These are phyloP conservation scores for Bimuria novae-zelandiae DNA, from an alignment of 2,329 filamentous ascomycete species.

Conservation along the genomic window DNA sequence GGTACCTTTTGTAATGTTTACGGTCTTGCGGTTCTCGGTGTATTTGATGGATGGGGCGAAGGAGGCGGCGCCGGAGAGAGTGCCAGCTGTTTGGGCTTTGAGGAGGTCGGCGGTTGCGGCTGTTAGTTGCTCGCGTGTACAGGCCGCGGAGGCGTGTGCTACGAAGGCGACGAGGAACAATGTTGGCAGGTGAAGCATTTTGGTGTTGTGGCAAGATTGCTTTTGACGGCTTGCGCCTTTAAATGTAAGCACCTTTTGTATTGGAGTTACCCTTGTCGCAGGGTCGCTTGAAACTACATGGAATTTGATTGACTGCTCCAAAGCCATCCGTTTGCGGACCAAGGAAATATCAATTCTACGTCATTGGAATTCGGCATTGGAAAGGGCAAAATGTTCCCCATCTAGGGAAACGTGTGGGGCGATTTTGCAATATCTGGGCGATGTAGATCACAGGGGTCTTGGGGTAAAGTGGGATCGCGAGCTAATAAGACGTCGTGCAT, in stretches of 20 bases:
- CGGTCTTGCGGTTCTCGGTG: constrained; percentile 32
- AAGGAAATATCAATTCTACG: background rate
- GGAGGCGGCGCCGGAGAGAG: constrained; percentile 3
- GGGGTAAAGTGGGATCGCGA: too few species aligned
- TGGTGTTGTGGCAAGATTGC: background rate
- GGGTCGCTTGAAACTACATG: background rate
- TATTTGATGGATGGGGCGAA: constrained; percentile 15
- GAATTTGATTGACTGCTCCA: background rate
- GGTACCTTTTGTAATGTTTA: constrained; percentile 21
- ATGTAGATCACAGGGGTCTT: too few species aligned
- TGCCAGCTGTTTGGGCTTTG: constrained; percentile 17
- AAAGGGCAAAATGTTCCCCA: background rate
- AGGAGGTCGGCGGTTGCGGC: constrained; percentile 25
- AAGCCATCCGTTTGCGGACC: background rate
- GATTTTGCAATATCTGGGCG: too few species aligned
- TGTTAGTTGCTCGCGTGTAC: constrained; percentile 26
- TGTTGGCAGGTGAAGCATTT: constrained; percentile 11
- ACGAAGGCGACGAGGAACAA: constrained; percentile 12
- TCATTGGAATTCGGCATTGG: constrained; percentile 12
- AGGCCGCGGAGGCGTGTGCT: constrained; percentile 22
- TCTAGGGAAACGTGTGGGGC: constrained; percentile 7
- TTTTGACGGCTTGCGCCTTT: background rate
- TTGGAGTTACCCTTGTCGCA: background rate
- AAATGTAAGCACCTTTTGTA: background rate
- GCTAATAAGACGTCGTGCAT: too few species aligned